These are phyloP conservation scores for Sarcodon aspratus DNA, from an alignment of 768 basidiomycete genomes.

Conservation along the genomic window DNA sequence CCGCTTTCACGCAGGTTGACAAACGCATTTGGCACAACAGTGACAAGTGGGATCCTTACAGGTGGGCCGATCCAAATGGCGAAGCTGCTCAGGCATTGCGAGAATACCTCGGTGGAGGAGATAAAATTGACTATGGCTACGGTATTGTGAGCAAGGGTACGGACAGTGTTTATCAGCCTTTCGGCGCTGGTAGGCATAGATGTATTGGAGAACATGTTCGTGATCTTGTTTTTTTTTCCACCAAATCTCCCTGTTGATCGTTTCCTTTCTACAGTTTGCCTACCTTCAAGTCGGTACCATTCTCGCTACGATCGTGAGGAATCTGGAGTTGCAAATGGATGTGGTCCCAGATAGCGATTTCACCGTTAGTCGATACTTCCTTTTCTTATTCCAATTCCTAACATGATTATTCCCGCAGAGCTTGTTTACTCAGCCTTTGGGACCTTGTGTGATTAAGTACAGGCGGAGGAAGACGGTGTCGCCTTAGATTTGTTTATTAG, in stretches of 20 bases:
- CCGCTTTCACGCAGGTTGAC: conserved; percentile 83
- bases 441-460: neutral
- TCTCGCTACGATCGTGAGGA: conserved; percentile 66
- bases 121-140: conserved; percentile 95
- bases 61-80: conserved; percentile 84
- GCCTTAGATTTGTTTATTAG: neutral
- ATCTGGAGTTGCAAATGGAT: conserved; percentile 64
- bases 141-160: conserved; percentile 95
- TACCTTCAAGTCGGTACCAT: conserved; percentile 87
- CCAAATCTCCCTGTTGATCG: too few relatives aligned
- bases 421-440: neutral
- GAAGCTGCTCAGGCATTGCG: conserved; percentile 70
- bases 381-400: neutral
- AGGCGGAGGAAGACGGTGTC: neutral
- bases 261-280: conserved; percentile 52
- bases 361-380: neutral
- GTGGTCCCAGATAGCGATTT: neutral
- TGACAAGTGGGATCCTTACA: conserved; percentile 59
- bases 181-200: conserved; percentile 92
- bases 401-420: neutral
- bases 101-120: conserved; percentile 69
- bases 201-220: conserved; percentile 84
- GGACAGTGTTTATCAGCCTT: conserved; percentile 92
- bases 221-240: neutral
- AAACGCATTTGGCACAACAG: conserved; percentile 71